Evolutionary conservation across 768 basidiomycete species (phyloP), one percentile per base, ranked within the genome.

Genomic region (Punctularia strigosozonata): DNA sequence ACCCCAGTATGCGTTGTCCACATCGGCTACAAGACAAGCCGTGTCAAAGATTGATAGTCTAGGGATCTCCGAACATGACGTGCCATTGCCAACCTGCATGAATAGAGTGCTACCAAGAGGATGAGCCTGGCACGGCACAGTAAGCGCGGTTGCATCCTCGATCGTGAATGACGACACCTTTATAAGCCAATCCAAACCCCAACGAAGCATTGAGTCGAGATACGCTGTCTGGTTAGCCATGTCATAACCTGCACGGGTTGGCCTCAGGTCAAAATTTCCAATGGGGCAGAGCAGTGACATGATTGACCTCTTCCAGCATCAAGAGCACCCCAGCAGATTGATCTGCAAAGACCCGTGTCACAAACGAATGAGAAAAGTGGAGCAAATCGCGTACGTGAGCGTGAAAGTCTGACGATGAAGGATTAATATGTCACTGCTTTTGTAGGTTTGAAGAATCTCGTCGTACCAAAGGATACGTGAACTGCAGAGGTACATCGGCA

Each of bases 131-230:
- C 34, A 34, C 37, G 32, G 30, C 18, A 26, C 15, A 39, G n/a
- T 45, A 21, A 38, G 14, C 25, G 13, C 23, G 17, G 26, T 44
- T 25, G 41, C 14, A 33, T 38, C 17, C 35, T 25, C 6, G 37
- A 14, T 23, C 7, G 10, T 25, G 22, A 31, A 12, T 12, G 7
- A 21, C 37, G 65, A 44, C 41, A 80, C 89, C 66, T 86, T 88
- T 38, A 92, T 87, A 37, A 92, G 62, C 88, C 89, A 95, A 57
- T 89, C 82, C 32, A 89, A 70, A 19, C 89, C 81, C 86, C 87
- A 94, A 43, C 90, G 75, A 38, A 94, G 62, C 68, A 85, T 90
- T 44, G 75, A 73, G 50, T 95, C 92, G n/a, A 95, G 73, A 56
- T 94, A 95, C 2, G 76, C 72, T 1, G 89, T 88, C 59, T 94